phyloP scores from a whole-genome alignment of 495 filamentous ascomycete genomes.

The Annulohypoxylon moriforme region DNA sequence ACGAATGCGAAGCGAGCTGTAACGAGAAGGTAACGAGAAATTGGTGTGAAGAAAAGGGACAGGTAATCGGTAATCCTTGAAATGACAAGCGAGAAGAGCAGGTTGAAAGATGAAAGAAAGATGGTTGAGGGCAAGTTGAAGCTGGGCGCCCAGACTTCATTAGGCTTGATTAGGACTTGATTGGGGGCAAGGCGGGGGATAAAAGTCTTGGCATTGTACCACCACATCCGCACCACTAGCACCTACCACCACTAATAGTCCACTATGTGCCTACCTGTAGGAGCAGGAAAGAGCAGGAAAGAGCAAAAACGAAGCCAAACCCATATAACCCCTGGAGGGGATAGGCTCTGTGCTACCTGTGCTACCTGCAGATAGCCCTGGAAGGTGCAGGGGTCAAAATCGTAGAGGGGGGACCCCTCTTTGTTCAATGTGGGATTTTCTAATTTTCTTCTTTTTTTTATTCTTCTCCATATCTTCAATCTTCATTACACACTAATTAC shows the following conservation, averaged over 20 bases:
- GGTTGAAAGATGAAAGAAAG: conserved; percentile 13
- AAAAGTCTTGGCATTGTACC: conserved; percentile 29
- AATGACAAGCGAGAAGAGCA: conserved; percentile 28
- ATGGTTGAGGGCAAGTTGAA: background rate
- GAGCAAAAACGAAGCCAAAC: background rate
- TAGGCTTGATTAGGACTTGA: conserved; percentile 7
- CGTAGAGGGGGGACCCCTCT: conserved; percentile 15
- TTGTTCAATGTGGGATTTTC: conserved; percentile 28
- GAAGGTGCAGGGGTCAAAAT: background rate
- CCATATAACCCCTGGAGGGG: conserved; percentile 10
- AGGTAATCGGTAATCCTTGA: conserved; percentile 37
- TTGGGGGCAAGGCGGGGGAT: conserved; percentile 19
- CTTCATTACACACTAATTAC: conserved; percentile 6
- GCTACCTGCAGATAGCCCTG: background rate
- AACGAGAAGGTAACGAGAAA: conserved; percentile 49
- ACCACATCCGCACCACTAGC: conserved; percentile 24
- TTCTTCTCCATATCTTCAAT: background rate
- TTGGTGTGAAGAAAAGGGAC: conserved; percentile 35
- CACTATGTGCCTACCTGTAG: too few relatives aligned
- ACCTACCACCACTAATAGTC: too few relatives aligned
- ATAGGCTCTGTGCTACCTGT: too few relatives aligned
- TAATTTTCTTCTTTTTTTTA: background rate
- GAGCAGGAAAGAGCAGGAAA: too few relatives aligned
- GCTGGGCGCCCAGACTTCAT: conserved; percentile 25
- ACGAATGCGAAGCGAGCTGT: conserved; percentile 38